phyloP scores from a whole-genome alignment of 1,284 basidiomycete species.

The Trametes versicolor region DNA sequence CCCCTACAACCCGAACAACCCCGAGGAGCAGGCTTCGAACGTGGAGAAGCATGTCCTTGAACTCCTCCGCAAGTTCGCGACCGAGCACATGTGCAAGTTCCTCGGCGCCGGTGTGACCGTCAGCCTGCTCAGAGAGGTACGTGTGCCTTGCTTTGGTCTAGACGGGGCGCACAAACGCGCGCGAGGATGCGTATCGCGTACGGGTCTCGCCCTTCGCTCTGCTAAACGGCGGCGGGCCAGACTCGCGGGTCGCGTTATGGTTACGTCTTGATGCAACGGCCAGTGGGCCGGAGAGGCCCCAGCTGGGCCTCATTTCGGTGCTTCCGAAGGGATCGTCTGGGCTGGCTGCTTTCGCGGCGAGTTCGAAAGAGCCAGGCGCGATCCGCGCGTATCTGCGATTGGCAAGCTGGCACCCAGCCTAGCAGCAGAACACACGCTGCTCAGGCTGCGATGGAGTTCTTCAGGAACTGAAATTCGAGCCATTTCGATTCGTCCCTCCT shows the following conservation, averaged over 20 bases:
- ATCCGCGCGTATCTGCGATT: constrained; percentile 20
- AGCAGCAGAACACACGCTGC: constrained; percentile 4
- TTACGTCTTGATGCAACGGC: constrained; percentile 15
- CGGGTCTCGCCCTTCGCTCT: constrained; percentile 14
- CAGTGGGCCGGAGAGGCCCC: constrained; percentile 9
- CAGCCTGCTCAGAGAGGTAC: constrained; percentile 56
- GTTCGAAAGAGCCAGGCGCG: constrained; percentile 5
- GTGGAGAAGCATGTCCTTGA: constrained; percentile 72
- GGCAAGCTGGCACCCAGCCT: constrained; percentile 1
- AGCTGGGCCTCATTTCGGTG: constrained; percentile 18
- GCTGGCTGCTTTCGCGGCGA: not conserved
- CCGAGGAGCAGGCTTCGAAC: constrained; percentile 60
- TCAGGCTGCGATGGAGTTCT: not conserved
- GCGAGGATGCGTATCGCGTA: not conserved
- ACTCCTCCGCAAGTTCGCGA: constrained; percentile 71
- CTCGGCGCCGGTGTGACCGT: constrained; percentile 70
- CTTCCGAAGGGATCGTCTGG: constrained; percentile 1
- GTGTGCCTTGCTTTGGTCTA: constrained; percentile 10
- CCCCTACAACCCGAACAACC: constrained; percentile 56
- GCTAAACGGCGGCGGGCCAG: constrained; percentile 6
- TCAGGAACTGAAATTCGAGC: not conserved
- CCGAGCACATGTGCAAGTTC: constrained; percentile 84
- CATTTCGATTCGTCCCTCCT: not conserved
- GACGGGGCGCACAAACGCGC: not conserved
- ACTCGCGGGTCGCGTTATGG: constrained; percentile 11